Evolutionary conservation across 2,329 filamentous ascomycete genomes (phyloP).

Genomic region (Sporothrix brasiliensis): DNA sequence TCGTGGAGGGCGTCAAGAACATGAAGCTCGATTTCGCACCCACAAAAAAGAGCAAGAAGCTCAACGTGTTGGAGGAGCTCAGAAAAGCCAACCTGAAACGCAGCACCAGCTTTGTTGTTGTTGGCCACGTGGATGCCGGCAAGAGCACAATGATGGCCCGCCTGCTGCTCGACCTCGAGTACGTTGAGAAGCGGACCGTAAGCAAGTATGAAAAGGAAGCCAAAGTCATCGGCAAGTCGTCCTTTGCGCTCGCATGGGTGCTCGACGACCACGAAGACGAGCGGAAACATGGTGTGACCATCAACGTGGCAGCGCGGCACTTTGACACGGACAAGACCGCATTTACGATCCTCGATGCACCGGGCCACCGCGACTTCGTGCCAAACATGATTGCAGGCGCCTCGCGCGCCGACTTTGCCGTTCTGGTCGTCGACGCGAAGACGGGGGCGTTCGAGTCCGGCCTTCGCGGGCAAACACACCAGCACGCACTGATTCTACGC

Average conservation of each 20-base stretch:
- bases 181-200: slow-evolving; percentile 83
- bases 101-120: slow-evolving; percentile 87
- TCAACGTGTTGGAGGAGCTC: slow-evolving; percentile 83
- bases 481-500: slow-evolving; percentile 85
- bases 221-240: slow-evolving; percentile 88
- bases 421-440: slow-evolving; percentile 89
- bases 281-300: slow-evolving; percentile 85
- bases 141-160: slow-evolving; percentile 98
- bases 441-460: slow-evolving; percentile 93
- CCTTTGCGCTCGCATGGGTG: slow-evolving; percentile 96
- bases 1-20: slow-evolving; percentile 45
- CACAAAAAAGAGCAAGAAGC: slow-evolving; percentile 70
- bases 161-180: slow-evolving; percentile 83
- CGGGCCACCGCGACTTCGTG: slow-evolving; percentile 92
- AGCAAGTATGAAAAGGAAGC: slow-evolving; percentile 88
- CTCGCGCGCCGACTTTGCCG: slow-evolving; percentile 92
- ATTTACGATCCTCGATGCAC: slow-evolving; percentile 94
- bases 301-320: slow-evolving; percentile 92
- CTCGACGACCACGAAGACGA: slow-evolving; percentile 92
- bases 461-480: slow-evolving; percentile 88
- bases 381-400: slow-evolving; percentile 99
- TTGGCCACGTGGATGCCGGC: slow-evolving; percentile 94
- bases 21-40: slow-evolving; percentile 55
- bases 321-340: slow-evolving; percentile 86
- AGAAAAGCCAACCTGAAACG: slow-evolving; percentile 75